Conservation (phyloP, 1,284 basidiomycete species). For the Irpex lacteus region DNA sequence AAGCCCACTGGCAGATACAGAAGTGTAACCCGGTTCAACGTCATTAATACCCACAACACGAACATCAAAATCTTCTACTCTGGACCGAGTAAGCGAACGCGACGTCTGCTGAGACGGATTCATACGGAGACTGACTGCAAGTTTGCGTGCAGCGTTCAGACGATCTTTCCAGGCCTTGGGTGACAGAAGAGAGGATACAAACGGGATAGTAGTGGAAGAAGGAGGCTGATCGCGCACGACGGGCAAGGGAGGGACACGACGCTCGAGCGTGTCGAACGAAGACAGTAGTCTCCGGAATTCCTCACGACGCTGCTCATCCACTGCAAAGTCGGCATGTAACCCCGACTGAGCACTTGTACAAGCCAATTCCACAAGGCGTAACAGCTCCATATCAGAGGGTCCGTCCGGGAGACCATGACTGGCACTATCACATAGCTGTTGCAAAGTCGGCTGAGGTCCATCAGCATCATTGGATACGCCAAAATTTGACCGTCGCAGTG, state of each 20-base stretch:
- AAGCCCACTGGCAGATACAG: too few relatives aligned
- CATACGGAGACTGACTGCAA: neutral
- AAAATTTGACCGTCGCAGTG: neutral
- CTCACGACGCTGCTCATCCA: too few relatives aligned
- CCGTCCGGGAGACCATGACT: neutral
- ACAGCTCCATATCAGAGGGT: neutral
- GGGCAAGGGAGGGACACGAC: too few relatives aligned
- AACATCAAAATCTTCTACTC: neutral
- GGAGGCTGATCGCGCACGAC: too few relatives aligned
- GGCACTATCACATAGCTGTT: neutral
- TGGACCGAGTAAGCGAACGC: neutral
- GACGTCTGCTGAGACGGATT: neutral
- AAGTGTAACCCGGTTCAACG: too few relatives aligned
- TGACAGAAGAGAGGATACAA: too few relatives aligned
- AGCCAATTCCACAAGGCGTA: neutral
- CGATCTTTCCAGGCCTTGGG: neutral
- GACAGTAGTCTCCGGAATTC: too few relatives aligned
- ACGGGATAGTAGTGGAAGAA: too few relatives aligned
- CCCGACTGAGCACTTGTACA: neutral
- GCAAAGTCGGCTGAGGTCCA: neutral
- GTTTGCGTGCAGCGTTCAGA: neutral
- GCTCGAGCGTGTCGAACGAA: too few relatives aligned
- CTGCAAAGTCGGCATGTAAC: neutral
- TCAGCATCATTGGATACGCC: neutral
- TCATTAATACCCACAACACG: neutral